Conservation (phyloP, 108 stramenopile species). For the Nannochloropsis gaditana region DNA sequence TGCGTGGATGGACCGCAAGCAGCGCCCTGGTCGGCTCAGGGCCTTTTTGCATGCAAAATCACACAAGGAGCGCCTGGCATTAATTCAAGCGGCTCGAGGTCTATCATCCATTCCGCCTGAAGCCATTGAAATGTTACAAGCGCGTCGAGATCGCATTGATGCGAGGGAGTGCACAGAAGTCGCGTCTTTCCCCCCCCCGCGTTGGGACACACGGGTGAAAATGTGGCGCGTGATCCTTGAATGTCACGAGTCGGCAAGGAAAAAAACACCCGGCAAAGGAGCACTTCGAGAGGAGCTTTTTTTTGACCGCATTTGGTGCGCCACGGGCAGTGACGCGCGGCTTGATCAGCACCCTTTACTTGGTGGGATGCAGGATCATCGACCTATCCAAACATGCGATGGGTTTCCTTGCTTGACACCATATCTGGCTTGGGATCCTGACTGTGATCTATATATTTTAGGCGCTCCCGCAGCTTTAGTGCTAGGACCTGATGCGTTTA, state of each 20-base stretch:
- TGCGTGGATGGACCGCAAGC: slow-evolving; percentile 17
- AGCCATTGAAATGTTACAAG: background rate
- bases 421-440: background rate
- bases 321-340: slow-evolving; percentile 6
- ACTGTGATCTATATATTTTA: background rate
- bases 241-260: background rate
- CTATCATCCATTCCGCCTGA: slow-evolving; percentile 14
- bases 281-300: background rate
- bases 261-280: background rate
- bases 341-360: background rate
- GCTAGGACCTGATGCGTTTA: background rate
- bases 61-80: background rate
- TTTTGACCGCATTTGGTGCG: slow-evolving; percentile 14
- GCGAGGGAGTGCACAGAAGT: background rate
- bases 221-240: background rate
- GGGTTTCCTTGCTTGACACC: background rate
- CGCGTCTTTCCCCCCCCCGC: background rate
- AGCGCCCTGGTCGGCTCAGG: background rate
- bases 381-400: background rate
- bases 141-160: background rate
- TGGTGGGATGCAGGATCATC: background rate
- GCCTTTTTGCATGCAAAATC: background rate
- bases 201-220: background rate
- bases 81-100: slow-evolving; percentile 8
- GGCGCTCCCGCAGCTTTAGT: slow-evolving; percentile 7